Percentiles rank a stretch among this genome's conserved stretches.
phyloP scores from a whole-genome alignment of 345 rosid genomes.

The Rhodamnia argentea region DNA sequence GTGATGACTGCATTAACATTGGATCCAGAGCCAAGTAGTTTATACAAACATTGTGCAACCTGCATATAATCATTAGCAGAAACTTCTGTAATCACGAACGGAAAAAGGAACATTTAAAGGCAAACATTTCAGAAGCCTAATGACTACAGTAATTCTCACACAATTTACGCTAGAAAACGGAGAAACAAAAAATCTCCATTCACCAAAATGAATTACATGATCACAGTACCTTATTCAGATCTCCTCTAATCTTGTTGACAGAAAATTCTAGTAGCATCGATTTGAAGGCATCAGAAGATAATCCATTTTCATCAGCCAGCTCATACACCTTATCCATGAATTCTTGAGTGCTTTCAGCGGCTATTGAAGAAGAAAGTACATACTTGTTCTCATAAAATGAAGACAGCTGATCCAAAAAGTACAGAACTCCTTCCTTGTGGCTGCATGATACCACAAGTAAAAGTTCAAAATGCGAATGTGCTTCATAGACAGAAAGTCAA shows the following conservation, averaged over 20 bases:
- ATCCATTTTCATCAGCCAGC: slow-evolving; percentile 67
- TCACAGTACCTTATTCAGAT: slow-evolving; percentile 49
- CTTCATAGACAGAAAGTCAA: neutral
- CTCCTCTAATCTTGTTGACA: slow-evolving; percentile 25
- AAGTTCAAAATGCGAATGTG: neutral
- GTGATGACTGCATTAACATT: slow-evolving; percentile 71
- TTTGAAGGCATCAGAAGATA: slow-evolving; percentile 49
- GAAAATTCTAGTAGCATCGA: slow-evolving; percentile 41
- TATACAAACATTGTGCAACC: slow-evolving; percentile 55
- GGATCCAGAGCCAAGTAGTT: slow-evolving; percentile 54
- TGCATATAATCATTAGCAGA: slow-evolving; percentile 6
- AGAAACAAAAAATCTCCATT: neutral
- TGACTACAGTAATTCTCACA: neutral
- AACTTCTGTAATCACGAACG: neutral
- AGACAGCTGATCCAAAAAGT: slow-evolving; percentile 72
- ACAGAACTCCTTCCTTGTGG: slow-evolving; percentile 57
- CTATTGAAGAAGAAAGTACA: slow-evolving; percentile 34
- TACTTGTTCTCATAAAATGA: slow-evolving; percentile 59
- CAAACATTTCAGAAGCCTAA: neutral
- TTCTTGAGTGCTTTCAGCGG: slow-evolving; percentile 33
- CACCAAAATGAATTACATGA: neutral
- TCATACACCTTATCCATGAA: slow-evolving; percentile 62
- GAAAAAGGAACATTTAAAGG: neutral
- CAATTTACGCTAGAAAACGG: neutral
- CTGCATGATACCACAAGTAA: slow-evolving; percentile 35